Evolutionary conservation across 345 rosid genomes (phyloP), one percentile per base, ranked within the genome.

Genomic region (Eucalyptus viminalis): DNA sequence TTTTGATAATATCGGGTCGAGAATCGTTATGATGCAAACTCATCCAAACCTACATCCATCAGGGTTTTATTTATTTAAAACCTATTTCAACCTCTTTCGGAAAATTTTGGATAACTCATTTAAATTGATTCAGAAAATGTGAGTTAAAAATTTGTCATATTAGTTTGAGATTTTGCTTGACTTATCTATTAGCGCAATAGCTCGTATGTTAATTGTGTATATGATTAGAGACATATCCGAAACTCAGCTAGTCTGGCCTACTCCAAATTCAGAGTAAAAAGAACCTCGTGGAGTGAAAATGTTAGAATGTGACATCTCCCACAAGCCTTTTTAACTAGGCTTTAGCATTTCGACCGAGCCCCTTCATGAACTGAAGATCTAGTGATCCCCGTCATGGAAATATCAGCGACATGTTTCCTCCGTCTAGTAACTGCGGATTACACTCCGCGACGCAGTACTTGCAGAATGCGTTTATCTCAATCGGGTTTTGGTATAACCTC

Each of bases 181-280:
- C 9, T 76, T 76, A 40, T 76, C 15, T 21, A 12, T 0, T 11
- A 21, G 47, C 2, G 29, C 29, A 76, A 40, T 2, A 7, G 27
- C 15, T 76, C 27, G 4, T 25, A 40, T 0, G 0, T 76, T 21
- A 76, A 76, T 76, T 37, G 0, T 76, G 8, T 76, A 24, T 43
- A 12, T 43, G 9, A 76, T 76, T 40, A 40, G 85, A 11, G 85
- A 40, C 15, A 12, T 40, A 11, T 19, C 47, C 47, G 6, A 40
- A 6, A 76, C 8, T 12, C 27, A 40, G 0, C 85, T 40, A 6
- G 27, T 40, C 27, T 76, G 83, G 27, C 45, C 83, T 21, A 11
- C 83, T 21, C 83, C 47, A 22, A 3, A 19, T 76, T 37, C 47
- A 44, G 47, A 40, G 27, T 21, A 12, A 27, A 21, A 76, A 76